Evolutionary conservation across 139 green algal species (phyloP).

Genomic region (Chlorella vulgaris): DNA sequence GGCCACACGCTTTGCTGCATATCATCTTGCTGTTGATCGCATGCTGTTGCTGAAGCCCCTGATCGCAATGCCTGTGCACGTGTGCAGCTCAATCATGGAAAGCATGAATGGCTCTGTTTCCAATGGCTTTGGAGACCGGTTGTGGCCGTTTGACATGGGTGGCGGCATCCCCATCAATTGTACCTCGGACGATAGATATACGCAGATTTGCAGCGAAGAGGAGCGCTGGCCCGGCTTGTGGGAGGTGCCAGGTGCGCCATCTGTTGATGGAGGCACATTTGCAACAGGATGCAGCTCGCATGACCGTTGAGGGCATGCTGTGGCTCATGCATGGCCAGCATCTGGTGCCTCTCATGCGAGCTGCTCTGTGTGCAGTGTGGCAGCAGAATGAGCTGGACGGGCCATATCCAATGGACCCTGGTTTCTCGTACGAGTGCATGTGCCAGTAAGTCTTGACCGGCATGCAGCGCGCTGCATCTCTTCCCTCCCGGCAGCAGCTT

Average conservation of each 20-base stretch:
- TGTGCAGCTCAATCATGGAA: constrained; percentile 24
- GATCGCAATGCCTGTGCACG: no score
- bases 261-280: no score
- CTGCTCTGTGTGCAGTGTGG: constrained; percentile 10
- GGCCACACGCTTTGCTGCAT: no score
- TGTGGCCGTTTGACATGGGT: constrained; percentile 47
- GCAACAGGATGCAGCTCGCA: no score
- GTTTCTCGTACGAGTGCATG: constrained; percentile 10
- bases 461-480: neutral
- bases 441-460: neutral
- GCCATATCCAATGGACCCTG: constrained; percentile 16
- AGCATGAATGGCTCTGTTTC: neutral
- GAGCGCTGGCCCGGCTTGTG: neutral
- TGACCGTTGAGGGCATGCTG: neutral
- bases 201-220: no score
- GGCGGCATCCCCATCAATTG: constrained; percentile 32
- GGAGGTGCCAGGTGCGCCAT: neutral
- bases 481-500: neutral
- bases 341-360: neutral
- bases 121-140: neutral
- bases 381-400: neutral
- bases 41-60: neutral
- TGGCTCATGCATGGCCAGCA: neutral
- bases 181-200: neutral
- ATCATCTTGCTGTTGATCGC: no score